Evolutionary conservation across 176 grass and related monocot genomes (phyloP), one percentile per base, ranked within the genome.

Genomic region (Oryza nivara): DNA sequence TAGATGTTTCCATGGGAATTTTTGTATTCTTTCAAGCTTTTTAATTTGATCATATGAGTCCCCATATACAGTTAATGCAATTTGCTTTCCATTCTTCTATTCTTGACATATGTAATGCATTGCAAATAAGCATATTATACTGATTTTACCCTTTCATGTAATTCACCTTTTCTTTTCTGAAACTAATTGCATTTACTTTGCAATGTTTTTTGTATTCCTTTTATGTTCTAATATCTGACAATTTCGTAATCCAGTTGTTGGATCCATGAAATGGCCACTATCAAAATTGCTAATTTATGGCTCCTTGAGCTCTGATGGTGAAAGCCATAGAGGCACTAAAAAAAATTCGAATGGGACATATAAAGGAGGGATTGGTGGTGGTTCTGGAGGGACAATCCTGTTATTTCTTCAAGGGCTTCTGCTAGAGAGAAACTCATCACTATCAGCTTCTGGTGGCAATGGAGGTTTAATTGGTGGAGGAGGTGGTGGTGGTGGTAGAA

Each of bases 251-350:
- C 49, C 88, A 98, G 96, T 98, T 5, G 84, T 98, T 90, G 96
- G 96, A 54, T 98, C 96, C 36, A 92, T 92, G 85, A 98, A 98
- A 72, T 98, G 96, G 96, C 96, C 96, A 10, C 96, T 98, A 87
- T 93, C 83, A 76, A 88, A 64, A 67, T 85, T 98, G 68, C 68
- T 86, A 86, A 87, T 94, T 74, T 80, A 85, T 90, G 96, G 96
- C 12, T 94, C 86, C 11, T 65, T 98, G 77, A 88, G 49, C 52
- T 90, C 91, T 75, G 82, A 98, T 66, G 96, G 96, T 72, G 86
- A 98, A 85, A 94, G 91, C 67, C 84, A 75, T 89, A 76, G 43
- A 73, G 56, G 46, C 45, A 82, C 52, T 17, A 81, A 70, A 65
- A 65, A 26, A 76, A 87, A 83, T 61, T 93, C 88, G 2, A 95